Conservation (phyloP, 257 asterid genomes). For the Solanum paucissectum region DNA sequence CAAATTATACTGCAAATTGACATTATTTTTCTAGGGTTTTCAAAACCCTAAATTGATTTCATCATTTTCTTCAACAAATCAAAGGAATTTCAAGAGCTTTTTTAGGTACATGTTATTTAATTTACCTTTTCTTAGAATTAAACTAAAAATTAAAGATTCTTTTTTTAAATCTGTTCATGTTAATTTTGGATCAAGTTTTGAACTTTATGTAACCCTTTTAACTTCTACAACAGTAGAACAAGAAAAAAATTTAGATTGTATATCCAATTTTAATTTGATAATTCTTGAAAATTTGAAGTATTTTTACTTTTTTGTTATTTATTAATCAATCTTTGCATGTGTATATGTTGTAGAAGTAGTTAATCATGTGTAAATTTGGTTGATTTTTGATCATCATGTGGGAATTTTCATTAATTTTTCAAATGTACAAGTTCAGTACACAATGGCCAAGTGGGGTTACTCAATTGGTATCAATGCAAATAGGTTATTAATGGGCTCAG, state of each 20-base stretch:
- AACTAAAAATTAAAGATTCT: not conserved
- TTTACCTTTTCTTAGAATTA: not conserved
- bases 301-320: not conserved
- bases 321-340: not conserved
- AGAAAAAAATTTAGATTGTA: not conserved
- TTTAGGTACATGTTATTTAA: not conserved
- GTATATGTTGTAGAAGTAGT: not conserved
- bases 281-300: not conserved
- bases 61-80: not conserved
- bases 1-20: not conserved
- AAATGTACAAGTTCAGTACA: not conserved
- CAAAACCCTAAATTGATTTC: not conserved
- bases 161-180: not conserved
- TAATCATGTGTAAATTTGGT: not conserved
- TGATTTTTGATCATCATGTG: not conserved
- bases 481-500: not conserved
- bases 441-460: not conserved
- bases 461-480: not conserved
- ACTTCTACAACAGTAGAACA: not conserved
- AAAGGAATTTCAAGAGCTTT: not conserved
- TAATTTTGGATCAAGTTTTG: not conserved
- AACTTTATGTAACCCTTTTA: not conserved
- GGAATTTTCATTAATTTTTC: not conserved
- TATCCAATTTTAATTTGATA: not conserved
- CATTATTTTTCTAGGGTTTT: not conserved